Evolutionary conservation across 2,329 filamentous ascomycete genomes (phyloP).

Genomic region (Cladosporium oxysporum): DNA sequence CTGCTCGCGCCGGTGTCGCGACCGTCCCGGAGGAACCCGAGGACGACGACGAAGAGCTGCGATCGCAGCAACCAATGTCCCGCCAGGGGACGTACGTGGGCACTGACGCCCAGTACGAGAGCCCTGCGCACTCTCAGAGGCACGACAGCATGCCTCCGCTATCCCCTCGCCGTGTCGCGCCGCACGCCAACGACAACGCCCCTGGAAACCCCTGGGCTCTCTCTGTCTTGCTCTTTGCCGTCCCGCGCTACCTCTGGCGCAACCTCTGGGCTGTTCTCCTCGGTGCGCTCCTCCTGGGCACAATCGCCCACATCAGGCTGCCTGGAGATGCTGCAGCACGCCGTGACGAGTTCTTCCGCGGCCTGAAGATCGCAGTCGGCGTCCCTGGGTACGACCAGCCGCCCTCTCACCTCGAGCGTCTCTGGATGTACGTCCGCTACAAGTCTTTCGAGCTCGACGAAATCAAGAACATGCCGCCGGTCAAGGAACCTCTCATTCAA

Average conservation of each 20-base stretch:
- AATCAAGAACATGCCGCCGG: background rate
- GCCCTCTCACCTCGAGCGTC: constrained; percentile 1
- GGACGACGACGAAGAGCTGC: constrained; percentile 10
- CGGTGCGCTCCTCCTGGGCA: constrained; percentile 7
- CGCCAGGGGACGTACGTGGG: constrained; percentile 17
- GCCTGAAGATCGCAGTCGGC: constrained; percentile 1
- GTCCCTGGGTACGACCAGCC: constrained; percentile 12
- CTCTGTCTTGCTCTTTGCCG: constrained; percentile 15
- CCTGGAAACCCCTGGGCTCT: constrained; percentile 2
- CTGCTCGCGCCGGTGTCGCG: background rate
- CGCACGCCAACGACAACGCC: background rate
- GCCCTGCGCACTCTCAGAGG: background rate
- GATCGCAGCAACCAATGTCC: background rate
- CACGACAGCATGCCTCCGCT: constrained; percentile 9
- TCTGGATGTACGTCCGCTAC: constrained; percentile 8
- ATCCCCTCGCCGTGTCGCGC: background rate
- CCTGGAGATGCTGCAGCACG: background rate
- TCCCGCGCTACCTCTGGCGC: constrained; percentile 19
- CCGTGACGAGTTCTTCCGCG: constrained; percentile 15
- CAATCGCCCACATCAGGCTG: background rate
- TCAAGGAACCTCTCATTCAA: constrained; percentile 1
- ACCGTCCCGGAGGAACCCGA: constrained; percentile 5
- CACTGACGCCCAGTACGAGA: constrained; percentile 16
- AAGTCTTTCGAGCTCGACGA: background rate
- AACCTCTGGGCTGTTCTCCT: constrained; percentile 18